Percentiles rank a stretch among this genome's conserved stretches.
These are phyloP conservation scores for Volvox carteri DNA, from an alignment of 163 green algal species.

Conservation along the genomic window DNA sequence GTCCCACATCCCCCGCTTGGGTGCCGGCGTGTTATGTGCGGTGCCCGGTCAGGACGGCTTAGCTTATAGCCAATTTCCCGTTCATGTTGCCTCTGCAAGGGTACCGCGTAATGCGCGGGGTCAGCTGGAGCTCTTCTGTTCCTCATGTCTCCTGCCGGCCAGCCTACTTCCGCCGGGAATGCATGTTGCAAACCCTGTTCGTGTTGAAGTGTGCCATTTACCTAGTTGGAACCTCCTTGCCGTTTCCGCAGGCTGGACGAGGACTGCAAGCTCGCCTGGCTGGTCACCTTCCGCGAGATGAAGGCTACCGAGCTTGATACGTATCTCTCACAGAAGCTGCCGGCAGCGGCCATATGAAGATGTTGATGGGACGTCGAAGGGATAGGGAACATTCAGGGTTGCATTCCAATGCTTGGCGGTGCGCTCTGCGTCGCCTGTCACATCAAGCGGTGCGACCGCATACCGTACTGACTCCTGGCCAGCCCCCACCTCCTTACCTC, in stretches of 20 bases:
- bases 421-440: no score
- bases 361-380: no score
- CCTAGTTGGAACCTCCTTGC: background rate
- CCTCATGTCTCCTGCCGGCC: background rate
- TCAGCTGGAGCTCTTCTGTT: background rate
- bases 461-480: no score
- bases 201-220: no score
- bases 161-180: background rate
- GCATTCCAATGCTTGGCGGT: no score
- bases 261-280: slow-evolving; percentile 53
- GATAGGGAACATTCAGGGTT: no score
- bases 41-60: background rate
- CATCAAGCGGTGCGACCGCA: no score
- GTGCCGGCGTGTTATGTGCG: background rate
- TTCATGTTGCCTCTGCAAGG: no score
- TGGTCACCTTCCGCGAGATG: slow-evolving; percentile 55
- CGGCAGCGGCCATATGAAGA: background rate
- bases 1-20: no score
- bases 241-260: slow-evolving; percentile 29
- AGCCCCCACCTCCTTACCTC: no score
- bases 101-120: no score
- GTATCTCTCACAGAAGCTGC: background rate
- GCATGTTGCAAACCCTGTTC: background rate
- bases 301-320: slow-evolving; percentile 41
- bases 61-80: no score